These are phyloP conservation scores for Liriodendron chinense DNA, from an alignment of 164 flowering plant species.

Conservation along the genomic window DNA sequence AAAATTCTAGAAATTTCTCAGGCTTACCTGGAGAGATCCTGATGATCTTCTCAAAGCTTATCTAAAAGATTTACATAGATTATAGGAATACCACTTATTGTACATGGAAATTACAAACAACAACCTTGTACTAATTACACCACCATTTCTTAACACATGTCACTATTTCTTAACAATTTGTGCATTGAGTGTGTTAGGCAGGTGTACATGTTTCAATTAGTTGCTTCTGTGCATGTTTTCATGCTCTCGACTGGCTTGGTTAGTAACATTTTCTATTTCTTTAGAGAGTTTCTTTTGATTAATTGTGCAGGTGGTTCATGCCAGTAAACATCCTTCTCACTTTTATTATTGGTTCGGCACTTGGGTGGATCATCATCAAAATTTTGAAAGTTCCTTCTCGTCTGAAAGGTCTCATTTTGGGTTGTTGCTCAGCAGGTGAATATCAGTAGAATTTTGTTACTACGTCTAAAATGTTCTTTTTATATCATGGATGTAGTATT, in stretches of 20 bases:
- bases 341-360: slow-evolving; percentile 58
- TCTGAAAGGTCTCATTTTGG: slow-evolving; percentile 67
- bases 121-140: background rate
- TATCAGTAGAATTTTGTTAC: background rate
- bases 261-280: background rate
- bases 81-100: no score
- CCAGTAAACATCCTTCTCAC: slow-evolving; percentile 74
- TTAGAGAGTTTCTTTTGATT: background rate
- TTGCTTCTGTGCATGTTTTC: no score
- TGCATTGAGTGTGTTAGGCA: no score
- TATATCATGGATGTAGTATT: no score
- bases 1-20: no score
- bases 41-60: no score
- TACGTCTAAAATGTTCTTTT: background rate
- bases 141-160: background rate
- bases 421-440: slow-evolving; percentile 79
- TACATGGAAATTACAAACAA: background rate
- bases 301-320: slow-evolving; percentile 84
- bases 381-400: slow-evolving; percentile 60
- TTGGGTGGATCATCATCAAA: slow-evolving; percentile 63
- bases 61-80: no score
- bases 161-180: no score
- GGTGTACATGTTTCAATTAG: no score
- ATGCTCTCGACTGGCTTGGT: no score
- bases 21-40: no score